Evolutionary conservation across 1,139 yeast species (phyloP).

Genomic region (Blastobotrys raffinosifermentans): DNA sequence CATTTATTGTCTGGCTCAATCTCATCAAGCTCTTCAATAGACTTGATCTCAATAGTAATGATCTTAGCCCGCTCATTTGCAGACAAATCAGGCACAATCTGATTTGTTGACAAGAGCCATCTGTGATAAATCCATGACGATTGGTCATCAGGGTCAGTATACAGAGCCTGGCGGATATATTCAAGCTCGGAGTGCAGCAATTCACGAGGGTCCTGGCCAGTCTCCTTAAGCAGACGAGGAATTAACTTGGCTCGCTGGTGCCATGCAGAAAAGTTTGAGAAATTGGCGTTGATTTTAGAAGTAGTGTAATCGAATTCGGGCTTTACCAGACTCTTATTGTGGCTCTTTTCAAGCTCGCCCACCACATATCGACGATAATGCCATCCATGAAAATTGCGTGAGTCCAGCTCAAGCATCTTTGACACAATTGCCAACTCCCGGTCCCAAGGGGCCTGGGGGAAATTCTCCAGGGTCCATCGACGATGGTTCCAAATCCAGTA

Average conservation of each 20-base stretch:
- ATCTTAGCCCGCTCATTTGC: conserved; percentile 18
- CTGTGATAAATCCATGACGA: conserved; percentile 85
- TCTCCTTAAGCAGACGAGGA: conserved; percentile 40
- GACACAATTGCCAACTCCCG: conserved; percentile 64
- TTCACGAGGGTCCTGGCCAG: conserved; percentile 18
- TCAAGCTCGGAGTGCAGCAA: conserved; percentile 56
- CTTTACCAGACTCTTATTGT: conserved; percentile 11
- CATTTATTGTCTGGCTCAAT: conserved; percentile 38
- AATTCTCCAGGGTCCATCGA: conserved; percentile 64
- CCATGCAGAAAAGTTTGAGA: conserved; percentile 95
- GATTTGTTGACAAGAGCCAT: conserved; percentile 66
- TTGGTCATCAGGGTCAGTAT: conserved; percentile 90
- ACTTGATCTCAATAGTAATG: conserved; percentile 28
- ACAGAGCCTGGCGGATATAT: conserved; percentile 75
- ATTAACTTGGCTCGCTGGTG: conserved; percentile 77
- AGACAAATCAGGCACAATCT: conserved; percentile 31
- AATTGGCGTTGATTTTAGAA: conserved; percentile 67
- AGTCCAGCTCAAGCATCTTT: conserved; percentile 62
- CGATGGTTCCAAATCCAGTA: conserved; percentile 98
- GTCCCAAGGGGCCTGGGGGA: conserved; percentile 57
- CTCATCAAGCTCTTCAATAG: conserved; percentile 32
- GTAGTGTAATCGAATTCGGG: conserved; percentile 76
- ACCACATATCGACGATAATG: conserved; percentile 78
- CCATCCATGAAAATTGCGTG: conserved; percentile 95
- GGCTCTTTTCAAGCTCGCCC: conserved; percentile 40